A percentile compares a stretch with the other conserved stretches of the same genome.
These are phyloP conservation scores for Phyllostachys edulis DNA, from an alignment of 176 grass and related monocot genomes.

Conservation along the genomic window DNA sequence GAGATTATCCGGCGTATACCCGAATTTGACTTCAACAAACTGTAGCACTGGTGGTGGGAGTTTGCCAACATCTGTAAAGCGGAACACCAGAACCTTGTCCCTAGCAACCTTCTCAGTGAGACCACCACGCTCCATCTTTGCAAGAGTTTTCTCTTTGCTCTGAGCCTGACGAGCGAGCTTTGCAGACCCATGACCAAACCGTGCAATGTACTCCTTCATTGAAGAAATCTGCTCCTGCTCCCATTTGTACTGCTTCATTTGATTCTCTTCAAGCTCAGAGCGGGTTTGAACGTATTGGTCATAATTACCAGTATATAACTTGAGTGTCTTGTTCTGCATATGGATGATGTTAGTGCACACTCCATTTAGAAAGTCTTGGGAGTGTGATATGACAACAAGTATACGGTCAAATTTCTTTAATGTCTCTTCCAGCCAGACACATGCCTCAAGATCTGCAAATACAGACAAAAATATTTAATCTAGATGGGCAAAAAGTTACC, in stretches of 20 bases:
- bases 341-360: conserved; percentile 97
- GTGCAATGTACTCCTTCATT: conserved; percentile 98
- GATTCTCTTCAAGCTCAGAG: conserved; percentile 86
- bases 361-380: conserved; percentile 88
- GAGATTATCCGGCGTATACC: conserved; percentile 78
- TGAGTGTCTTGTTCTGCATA: conserved; percentile 91
- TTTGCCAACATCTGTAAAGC: conserved; percentile 88
- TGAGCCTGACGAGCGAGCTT: conserved; percentile 96
- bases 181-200: conserved; percentile 96
- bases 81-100: conserved; percentile 73
- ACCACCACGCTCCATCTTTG: conserved; percentile 95
- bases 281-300: conserved; percentile 91
- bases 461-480: not conserved
- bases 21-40: conserved; percentile 83
- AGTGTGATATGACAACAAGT: conserved; percentile 86
- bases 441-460: conserved; percentile 88
- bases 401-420: conserved; percentile 88
- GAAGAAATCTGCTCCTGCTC: conserved; percentile 92
- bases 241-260: conserved; percentile 98
- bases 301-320: conserved; percentile 87
- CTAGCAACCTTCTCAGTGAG: conserved; percentile 73
- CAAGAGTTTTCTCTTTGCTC: conserved; percentile 94
- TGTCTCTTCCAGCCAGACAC: conserved; percentile 88
- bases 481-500: not conserved
- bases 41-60: conserved; percentile 89